phyloP scores from a whole-genome alignment of 148 eudicot species.

The Diospyros lotus region DNA sequence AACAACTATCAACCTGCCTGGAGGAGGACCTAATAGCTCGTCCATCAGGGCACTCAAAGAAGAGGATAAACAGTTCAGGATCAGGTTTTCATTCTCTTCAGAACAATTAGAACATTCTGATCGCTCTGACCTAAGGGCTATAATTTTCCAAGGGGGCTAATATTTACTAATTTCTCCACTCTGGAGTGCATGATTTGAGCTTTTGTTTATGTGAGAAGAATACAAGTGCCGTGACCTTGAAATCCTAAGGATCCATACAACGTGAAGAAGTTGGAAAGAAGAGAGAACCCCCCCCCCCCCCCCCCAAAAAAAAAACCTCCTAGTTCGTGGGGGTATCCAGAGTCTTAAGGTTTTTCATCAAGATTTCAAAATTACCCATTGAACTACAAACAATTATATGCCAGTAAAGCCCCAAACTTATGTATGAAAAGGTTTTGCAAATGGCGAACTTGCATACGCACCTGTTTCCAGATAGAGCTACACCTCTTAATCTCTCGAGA shows the following conservation, averaged over 20 bases:
- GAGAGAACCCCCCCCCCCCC: background rate
- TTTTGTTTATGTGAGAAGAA: background rate
- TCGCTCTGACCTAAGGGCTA: background rate
- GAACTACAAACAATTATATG: background rate
- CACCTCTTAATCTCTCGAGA: constrained; percentile 76
- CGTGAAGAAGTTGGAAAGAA: background rate
- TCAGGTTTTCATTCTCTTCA: background rate
- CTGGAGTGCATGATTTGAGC: background rate
- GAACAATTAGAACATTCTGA: background rate
- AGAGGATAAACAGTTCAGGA: background rate
- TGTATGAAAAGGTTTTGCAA: background rate
- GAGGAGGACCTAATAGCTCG: background rate
- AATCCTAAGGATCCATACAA: background rate
- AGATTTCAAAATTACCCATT: background rate
- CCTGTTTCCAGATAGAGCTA: constrained; percentile 59
- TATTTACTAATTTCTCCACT: background rate
- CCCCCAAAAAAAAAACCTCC: background rate
- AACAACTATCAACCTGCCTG: too few relatives aligned
- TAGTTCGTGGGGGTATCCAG: background rate
- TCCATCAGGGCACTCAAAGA: background rate
- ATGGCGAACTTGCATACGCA: constrained; percentile 18
- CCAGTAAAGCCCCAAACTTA: background rate
- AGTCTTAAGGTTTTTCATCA: too few relatives aligned
- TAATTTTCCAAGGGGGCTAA: background rate
- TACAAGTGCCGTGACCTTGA: background rate